Base-by-base conservation (phyloP, 331 rosid species). In the Acacia pycnantha region DNA sequence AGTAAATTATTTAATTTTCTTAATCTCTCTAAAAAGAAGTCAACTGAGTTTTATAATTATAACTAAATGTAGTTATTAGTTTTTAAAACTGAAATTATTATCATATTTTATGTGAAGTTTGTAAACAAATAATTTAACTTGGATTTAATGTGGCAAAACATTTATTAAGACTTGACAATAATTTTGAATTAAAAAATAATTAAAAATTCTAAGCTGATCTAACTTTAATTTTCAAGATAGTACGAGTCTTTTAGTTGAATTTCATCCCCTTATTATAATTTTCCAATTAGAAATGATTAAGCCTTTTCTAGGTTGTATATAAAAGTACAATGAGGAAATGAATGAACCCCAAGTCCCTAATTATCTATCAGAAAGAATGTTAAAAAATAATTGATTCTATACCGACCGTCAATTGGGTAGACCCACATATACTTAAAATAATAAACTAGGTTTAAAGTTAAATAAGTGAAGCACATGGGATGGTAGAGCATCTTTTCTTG, bases 391-490 rank as follows among this genome's bases (percentile, higher is more conserved):
- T 66, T 68, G 13, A 54, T 70, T 77, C 81, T n/a, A 41, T 53
- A 8, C 24, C 48, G 66, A 77, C 40, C 13, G 80, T 24, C 21
- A 61, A 26, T 76, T 77, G 75, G 70, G 64, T 51, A 61, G 77
- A 70, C 29, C 62, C 65, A 5, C 27, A 13, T 13, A 31, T 27
- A 26, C 24, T 66, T 66, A 29, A 33, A 67, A 33, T 43, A 12
- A 56, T 79, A 79, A 86, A 58, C 51, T 76, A 82, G 73, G 69
- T 53, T 79, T 41, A 59, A 69, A 72, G 83, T 58, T 24, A 76
- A 24, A 71, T 31, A 79, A 82, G 82, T 69, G 82, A 88, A 82
- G 87, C 86, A 89, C 92, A 86, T 89, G 90, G 87, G 74, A 21
- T 53, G 62, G 54, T 82, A 74, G 80, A 70, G 81, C 74, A 72